phyloP scores from a whole-genome alignment of 176 grass and related monocot genomes.

The Triticum turgidum region DNA sequence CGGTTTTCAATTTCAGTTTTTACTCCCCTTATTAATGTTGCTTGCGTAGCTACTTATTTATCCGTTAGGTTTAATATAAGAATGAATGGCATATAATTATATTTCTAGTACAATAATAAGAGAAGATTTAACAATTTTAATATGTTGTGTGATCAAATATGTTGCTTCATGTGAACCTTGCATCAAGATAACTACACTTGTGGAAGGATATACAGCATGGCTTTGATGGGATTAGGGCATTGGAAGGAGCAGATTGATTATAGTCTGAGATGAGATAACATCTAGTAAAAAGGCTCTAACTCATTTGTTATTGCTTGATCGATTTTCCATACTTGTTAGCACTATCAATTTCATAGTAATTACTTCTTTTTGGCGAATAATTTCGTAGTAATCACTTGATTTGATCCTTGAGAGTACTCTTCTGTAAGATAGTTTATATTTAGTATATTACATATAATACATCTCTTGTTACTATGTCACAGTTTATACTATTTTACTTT shows the following conservation, averaged over 20 bases:
- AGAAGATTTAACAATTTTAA: not conserved
- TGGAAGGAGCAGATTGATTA: not conserved
- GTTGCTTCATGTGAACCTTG: not conserved
- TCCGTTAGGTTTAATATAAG: not conserved
- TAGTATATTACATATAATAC: no score
- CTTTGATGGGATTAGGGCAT: no score
- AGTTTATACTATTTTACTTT: no score
- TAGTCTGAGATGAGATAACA: conserved; percentile 1
- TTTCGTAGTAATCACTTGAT: not conserved
- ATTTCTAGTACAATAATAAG: not conserved
- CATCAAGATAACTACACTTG: not conserved
- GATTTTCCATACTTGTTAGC: not conserved
- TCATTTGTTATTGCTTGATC: not conserved
- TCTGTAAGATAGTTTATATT: no score
- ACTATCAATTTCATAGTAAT: not conserved
- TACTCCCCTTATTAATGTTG: not conserved
- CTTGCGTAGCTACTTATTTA: not conserved
- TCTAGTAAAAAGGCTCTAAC: not conserved
- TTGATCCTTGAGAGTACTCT: not conserved
- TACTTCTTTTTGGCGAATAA: not conserved
- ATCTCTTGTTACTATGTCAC: no score
- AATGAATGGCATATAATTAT: not conserved
- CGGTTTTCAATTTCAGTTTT: not conserved
- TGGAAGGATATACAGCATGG: not conserved
- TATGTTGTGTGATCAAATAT: not conserved